Evolutionary conservation across 768 basidiomycete genomes (phyloP).

Genomic region (Termitomyces sp.): DNA sequence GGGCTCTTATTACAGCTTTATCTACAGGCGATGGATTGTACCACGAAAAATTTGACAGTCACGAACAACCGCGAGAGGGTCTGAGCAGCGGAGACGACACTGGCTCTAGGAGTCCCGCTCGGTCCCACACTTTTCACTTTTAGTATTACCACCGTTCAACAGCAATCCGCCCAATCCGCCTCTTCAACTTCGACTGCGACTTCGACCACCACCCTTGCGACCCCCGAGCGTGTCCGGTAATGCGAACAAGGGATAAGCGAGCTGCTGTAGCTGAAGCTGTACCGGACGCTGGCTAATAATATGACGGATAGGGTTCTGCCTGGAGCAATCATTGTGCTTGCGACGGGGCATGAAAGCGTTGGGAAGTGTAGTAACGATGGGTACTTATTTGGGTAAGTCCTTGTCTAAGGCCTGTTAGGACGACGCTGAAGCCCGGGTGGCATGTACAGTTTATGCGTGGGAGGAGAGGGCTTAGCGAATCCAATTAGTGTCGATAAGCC

Average conservation of each 20-base stretch:
- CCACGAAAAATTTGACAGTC: slow-evolving; percentile 26
- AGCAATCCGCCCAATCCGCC: not conserved
- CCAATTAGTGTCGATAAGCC: too few species aligned
- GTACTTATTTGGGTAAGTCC: slow-evolving; percentile 42
- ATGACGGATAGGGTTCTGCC: slow-evolving; percentile 60
- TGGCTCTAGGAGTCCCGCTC: not conserved
- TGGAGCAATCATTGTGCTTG: slow-evolving; percentile 83
- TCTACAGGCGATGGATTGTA: slow-evolving; percentile 51
- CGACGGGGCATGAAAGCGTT: slow-evolving; percentile 91
- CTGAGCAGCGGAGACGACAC: slow-evolving; percentile 1
- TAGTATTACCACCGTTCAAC: not conserved
- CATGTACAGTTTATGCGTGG: slow-evolving; percentile 95
- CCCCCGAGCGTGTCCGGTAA: slow-evolving; percentile 49
- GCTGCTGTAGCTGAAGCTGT: slow-evolving; percentile 86
- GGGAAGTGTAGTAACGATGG: slow-evolving; percentile 93
- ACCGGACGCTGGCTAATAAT: slow-evolving; percentile 82
- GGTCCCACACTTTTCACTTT: not conserved
- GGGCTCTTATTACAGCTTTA: too few species aligned
- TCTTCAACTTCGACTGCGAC: not conserved
- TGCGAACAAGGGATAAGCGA: slow-evolving; percentile 96
- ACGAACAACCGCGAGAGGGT: too few species aligned
- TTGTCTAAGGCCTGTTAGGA: slow-evolving; percentile 58
- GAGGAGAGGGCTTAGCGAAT: slow-evolving; percentile 72
- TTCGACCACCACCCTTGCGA: not conserved
- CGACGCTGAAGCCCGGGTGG: slow-evolving; percentile 89